These are phyloP conservation scores for Amyloporia xantha DNA, from an alignment of 768 basidiomycete genomes.

Conservation along the genomic window DNA sequence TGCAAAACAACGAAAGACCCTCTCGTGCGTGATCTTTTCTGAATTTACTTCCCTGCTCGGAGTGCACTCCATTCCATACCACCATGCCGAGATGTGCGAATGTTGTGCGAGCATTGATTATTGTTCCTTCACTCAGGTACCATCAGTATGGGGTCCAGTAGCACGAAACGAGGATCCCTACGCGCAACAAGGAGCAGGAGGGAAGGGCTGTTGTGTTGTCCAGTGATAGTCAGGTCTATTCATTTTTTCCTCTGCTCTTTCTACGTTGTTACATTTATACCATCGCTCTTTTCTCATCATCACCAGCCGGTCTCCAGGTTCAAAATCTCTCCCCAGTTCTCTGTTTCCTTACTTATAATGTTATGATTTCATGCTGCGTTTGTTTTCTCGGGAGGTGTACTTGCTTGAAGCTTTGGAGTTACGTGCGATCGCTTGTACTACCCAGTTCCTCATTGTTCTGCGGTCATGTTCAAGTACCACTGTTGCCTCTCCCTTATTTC, in stretches of 20 bases:
- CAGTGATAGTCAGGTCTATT: slow-evolving; percentile 18
- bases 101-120: slow-evolving; percentile 4
- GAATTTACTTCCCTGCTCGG: neutral
- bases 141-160: slow-evolving; percentile 91
- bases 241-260: neutral
- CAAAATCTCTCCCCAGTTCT: neutral
- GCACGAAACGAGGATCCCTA: slow-evolving; percentile 91
- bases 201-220: slow-evolving; percentile 24
- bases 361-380: neutral
- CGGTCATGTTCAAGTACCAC: too few species aligned
- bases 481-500: too few species aligned
- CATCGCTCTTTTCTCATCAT: slow-evolving; percentile 17
- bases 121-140: slow-evolving; percentile 65
- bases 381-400: neutral
- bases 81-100: neutral
- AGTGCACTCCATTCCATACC: slow-evolving; percentile 1
- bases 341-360: neutral
- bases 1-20: slow-evolving; percentile 92
- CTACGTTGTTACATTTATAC: slow-evolving; percentile 16
- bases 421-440: too few species aligned
- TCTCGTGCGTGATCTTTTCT: slow-evolving; percentile 47
- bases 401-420: too few species aligned
- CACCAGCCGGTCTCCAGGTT: neutral
- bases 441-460: too few species aligned
- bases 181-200: slow-evolving; percentile 52